Evolutionary conservation across 495 filamentous ascomycete genomes (phyloP), one percentile per base, ranked within the genome.

Genomic region (Margaritispora aquatica): DNA sequence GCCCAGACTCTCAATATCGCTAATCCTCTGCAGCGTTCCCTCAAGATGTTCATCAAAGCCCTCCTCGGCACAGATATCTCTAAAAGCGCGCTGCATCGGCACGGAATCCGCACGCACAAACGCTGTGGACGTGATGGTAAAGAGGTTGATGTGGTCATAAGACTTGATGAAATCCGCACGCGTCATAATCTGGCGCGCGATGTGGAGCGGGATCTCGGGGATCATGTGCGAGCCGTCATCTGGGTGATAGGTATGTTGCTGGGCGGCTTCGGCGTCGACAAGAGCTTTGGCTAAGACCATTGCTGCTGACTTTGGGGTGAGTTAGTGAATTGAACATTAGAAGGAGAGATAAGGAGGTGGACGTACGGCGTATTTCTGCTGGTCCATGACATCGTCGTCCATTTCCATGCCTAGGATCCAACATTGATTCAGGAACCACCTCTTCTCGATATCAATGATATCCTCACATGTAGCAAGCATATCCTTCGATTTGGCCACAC

Each of bases 351-450:
- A 23, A 26, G 26, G 36, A 55, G n/a, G 55, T 44, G 27, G 31
- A 77, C 85, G 71, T 72, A 90, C 87, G 27, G 93, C 87, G 74
- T 88, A 94, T 69, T 98, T 98, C 64, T 97, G 94, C 73, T 97
- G 87, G 67, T 97, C 91, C 94, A 98, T 97, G 38, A 97, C 94
- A 72, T 98, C 94, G 74, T 98, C 94, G 64, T 98, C 94, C 92
- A 97, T 97, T 61, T 90, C 89, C 44, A 70, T 75, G 17, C 94
- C 94, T 10, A 98, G 82, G 60, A 97, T 95, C 83, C 92, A 91
- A 71, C 92, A 96, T 63, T 95, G 85, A 73, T 96, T 97, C 47
- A 97, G 70, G 67, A 97, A 88, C 94, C 94, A 98, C 1, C 84
- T 90, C 72, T 90, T 94, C 70, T 98, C 94, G 22, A 79, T 83